phyloP scores from a whole-genome alignment of 257 asterid genomes.

The Handroanthus guayacan region DNA sequence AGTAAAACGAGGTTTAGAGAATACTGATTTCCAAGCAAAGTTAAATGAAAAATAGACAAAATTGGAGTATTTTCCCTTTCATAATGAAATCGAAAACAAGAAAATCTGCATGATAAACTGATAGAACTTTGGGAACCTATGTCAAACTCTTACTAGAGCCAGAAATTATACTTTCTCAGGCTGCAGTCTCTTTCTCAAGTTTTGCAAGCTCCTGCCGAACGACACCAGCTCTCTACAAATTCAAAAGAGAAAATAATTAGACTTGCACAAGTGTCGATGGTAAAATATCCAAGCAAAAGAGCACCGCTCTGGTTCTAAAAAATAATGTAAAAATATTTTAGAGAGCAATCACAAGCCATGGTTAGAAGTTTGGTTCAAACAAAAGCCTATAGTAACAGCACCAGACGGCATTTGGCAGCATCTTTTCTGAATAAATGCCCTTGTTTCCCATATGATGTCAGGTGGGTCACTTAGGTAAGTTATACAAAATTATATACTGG shows the following conservation, averaged over 20 bases:
- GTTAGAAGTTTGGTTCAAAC: not conserved
- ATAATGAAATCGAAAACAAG: slow-evolving; percentile 29
- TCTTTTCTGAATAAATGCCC: not conserved
- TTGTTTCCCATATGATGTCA: not conserved
- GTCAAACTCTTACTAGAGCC: slow-evolving; percentile 11
- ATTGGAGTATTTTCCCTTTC: slow-evolving; percentile 24
- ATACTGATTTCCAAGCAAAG: not conserved
- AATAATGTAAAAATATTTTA: not conserved
- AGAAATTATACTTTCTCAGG: slow-evolving; percentile 35
- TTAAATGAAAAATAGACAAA: slow-evolving; percentile 27
- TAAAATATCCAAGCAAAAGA: not conserved
- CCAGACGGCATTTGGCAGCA: not conserved
- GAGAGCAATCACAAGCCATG: not conserved
- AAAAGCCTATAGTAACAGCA: not conserved
- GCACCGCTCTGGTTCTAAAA: not conserved
- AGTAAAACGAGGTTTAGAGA: not conserved
- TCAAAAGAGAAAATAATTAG: slow-evolving; percentile 7
- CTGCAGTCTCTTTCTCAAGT: slow-evolving; percentile 61
- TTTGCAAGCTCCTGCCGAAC: slow-evolving; percentile 91
- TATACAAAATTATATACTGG: not conserved
- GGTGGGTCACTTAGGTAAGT: not conserved
- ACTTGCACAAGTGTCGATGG: not conserved
- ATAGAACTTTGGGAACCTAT: slow-evolving; percentile 21
- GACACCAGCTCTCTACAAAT: slow-evolving; percentile 81
- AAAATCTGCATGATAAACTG: slow-evolving; percentile 19